phyloP scores from a whole-genome alignment of 163 green algal species.

The Smithsoniella earleae region DNA sequence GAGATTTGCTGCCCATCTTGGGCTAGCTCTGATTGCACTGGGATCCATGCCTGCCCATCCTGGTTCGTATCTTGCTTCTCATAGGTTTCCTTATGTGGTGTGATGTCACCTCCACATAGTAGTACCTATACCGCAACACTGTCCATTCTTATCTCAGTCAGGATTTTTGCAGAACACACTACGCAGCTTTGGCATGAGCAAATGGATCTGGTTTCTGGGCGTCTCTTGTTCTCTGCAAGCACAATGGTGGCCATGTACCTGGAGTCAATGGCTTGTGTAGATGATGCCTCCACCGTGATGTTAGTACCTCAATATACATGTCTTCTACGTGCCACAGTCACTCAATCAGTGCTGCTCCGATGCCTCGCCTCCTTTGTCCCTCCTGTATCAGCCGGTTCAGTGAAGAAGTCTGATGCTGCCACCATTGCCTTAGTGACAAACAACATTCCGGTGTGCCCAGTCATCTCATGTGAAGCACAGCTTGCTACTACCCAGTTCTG shows the following conservation, averaged over 20 bases:
- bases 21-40: not conserved
- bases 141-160: not conserved
- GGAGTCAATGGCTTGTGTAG: not conserved
- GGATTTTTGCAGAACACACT: not conserved
- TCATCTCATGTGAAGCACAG: not conserved
- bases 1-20: not conserved
- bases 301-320: constrained; percentile 13
- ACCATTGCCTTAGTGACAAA: not conserved
- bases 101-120: not conserved
- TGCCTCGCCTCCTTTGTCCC: not conserved
- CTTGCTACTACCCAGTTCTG: not conserved
- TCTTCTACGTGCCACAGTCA: not conserved
- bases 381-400: not conserved
- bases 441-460: not conserved
- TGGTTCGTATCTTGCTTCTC: not conserved
- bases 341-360: not conserved
- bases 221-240: not conserved
- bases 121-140: not conserved
- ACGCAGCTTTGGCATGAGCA: not conserved
- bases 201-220: not conserved
- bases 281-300: not conserved
- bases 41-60: not conserved
- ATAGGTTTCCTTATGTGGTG: not conserved
- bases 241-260: not conserved
- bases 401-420: not conserved